A percentile compares a stretch with the other conserved stretches of the same genome.
Evolutionary conservation across 306 rosid genomes (phyloP).

Genomic region (Cucurbita argyrosperma): DNA sequence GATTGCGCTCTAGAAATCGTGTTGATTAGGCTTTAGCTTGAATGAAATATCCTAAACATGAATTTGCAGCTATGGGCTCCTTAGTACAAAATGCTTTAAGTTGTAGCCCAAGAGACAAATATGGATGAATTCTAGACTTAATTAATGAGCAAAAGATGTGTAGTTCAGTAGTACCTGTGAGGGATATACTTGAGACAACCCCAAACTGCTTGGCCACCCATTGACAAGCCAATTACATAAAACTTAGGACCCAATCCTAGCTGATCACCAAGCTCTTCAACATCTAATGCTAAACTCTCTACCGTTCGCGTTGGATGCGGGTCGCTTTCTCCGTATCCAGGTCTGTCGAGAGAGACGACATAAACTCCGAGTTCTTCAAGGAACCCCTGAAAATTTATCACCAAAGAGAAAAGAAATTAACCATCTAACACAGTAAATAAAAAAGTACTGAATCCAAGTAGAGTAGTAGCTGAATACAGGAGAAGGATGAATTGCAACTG

Average conservation of each 20-base stretch:
- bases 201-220: constrained; percentile 84
- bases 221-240: constrained; percentile 48
- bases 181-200: constrained; percentile 76
- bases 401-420: background rate
- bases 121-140: background rate
- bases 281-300: constrained; percentile 61
- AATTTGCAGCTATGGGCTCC: background rate
- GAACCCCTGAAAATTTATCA: constrained; percentile 29
- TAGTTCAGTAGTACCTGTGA: constrained; percentile 33
- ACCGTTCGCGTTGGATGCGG: constrained; percentile 58
- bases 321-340: constrained; percentile 94
- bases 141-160: background rate
- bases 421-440: background rate
- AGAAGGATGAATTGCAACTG: constrained; percentile 26
- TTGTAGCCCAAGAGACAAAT: background rate
- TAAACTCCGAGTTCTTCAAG: constrained; percentile 47
- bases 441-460: background rate
- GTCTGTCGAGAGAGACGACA: constrained; percentile 65
- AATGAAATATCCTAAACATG: background rate
- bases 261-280: constrained; percentile 81
- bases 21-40: background rate
- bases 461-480: constrained; percentile 29
- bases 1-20: background rate
- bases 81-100: background rate
- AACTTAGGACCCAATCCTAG: constrained; percentile 60